phyloP scores from a whole-genome alignment of 2,329 filamentous ascomycete genomes.

The Ilyonectria mors-panacis region DNA sequence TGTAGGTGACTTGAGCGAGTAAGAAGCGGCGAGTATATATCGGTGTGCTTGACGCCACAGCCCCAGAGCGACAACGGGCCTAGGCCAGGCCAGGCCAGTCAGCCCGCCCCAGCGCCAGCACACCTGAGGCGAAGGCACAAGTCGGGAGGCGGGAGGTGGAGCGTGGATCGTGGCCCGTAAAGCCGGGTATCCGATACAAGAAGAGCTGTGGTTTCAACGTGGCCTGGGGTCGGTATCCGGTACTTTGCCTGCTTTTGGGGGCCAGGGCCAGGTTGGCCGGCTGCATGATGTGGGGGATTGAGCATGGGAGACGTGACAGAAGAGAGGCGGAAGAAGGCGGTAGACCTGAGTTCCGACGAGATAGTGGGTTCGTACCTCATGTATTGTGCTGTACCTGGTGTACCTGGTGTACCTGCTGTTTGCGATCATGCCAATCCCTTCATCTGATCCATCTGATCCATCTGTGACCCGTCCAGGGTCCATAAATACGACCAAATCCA shows the following conservation, averaged over 20 bases:
- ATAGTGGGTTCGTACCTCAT: background rate
- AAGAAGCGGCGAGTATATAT: background rate
- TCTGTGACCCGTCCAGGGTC: background rate
- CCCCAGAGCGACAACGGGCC: background rate
- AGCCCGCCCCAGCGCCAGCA: background rate
- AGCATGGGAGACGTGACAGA: background rate
- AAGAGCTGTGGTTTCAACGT: background rate
- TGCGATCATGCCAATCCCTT: background rate
- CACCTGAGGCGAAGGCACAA: background rate
- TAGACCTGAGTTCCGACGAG: too few relatives aligned
- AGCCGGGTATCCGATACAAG: constrained; percentile 23
- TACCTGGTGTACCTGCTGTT: background rate
- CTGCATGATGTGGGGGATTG: background rate
- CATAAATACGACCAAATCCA: background rate
- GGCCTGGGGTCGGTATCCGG: constrained; percentile 7
- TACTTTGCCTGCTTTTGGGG: constrained; percentile 5
- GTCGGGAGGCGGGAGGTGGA: constrained; percentile 1
- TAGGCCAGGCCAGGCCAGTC: background rate
- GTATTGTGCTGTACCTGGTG: background rate
- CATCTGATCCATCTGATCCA: background rate
- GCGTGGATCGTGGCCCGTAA: constrained; percentile 20
- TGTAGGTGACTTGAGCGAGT: constrained; percentile 5
- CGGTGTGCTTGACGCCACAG: background rate
- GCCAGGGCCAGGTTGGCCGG: background rate
- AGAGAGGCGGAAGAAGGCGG: too few relatives aligned